These are phyloP conservation scores for Pluteus cervinus DNA, from an alignment of 768 basidiomycete genomes.

Conservation along the genomic window DNA sequence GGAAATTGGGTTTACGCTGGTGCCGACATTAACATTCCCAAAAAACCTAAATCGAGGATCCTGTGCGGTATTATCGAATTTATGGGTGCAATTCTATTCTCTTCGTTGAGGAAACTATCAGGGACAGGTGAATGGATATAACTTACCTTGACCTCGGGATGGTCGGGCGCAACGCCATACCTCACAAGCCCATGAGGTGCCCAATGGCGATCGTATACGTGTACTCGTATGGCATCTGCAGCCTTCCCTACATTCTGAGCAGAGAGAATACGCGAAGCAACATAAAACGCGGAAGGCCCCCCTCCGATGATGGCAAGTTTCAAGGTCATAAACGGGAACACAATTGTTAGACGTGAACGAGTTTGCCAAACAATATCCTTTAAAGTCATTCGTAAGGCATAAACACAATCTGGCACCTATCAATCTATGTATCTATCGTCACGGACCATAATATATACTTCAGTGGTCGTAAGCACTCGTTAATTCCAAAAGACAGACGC, in stretches of 20 bases:
- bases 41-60: slow-evolving; percentile 86
- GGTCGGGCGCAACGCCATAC: slow-evolving; percentile 97
- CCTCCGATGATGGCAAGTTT: slow-evolving; percentile 91
- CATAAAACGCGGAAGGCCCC: slow-evolving; percentile 96
- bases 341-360: no score
- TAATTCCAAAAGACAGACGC: no score
- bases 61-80: slow-evolving; percentile 78
- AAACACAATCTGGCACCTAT: no score
- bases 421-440: no score
- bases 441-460: no score
- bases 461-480: no score
- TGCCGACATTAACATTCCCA: slow-evolving; percentile 75
- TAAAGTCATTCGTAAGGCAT: no score
- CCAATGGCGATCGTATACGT: slow-evolving; percentile 91
- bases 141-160: slow-evolving; percentile 92
- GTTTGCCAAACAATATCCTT: no score
- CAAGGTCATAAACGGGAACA: slow-evolving; percentile 23
- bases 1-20: slow-evolving; percentile 20
- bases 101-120: slow-evolving; percentile 8
- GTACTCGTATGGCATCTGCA: slow-evolving; percentile 46
- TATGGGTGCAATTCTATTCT: slow-evolving; percentile 87
- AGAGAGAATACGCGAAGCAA: slow-evolving; percentile 79
- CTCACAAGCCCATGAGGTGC: slow-evolving; percentile 92
- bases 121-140: background rate
- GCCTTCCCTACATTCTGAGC: slow-evolving; percentile 37